phyloP scores from a whole-genome alignment of 495 filamentous ascomycete genomes.

The Tuber microsphaerosporum region DNA sequence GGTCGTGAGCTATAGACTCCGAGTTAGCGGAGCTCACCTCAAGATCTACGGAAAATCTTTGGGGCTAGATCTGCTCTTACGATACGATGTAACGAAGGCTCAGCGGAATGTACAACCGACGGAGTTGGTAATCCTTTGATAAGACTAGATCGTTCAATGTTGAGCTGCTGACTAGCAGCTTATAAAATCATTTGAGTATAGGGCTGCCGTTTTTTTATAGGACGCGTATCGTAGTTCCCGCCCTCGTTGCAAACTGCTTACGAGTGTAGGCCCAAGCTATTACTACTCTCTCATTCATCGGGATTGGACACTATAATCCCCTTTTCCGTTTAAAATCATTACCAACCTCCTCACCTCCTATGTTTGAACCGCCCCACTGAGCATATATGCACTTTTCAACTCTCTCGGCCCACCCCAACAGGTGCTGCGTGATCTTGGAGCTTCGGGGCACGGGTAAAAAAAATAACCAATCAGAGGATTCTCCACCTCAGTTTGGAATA shows the following conservation, averaged over 20 bases:
- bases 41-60: background rate
- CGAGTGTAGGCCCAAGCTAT: background rate
- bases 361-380: background rate
- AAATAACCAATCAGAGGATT: background rate
- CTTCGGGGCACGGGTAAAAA: background rate
- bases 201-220: background rate
- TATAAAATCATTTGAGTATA: background rate
- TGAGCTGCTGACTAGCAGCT: background rate
- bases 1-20: background rate
- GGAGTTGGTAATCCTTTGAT: background rate
- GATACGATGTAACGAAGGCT: background rate
- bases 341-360: background rate
- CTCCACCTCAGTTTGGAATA: background rate
- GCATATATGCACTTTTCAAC: background rate
- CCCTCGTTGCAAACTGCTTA: background rate
- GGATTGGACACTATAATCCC: background rate
- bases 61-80: background rate
- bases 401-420: background rate
- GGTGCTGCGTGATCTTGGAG: background rate
- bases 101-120: background rate
- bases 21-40: background rate
- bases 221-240: background rate
- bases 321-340: background rate
- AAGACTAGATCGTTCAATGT: background rate
- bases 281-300: background rate